Percentiles rank a stretch among this genome's conserved stretches.
These are phyloP conservation scores for Cornus florida DNA, from an alignment of 148 eudicot genomes.

Conservation along the genomic window DNA sequence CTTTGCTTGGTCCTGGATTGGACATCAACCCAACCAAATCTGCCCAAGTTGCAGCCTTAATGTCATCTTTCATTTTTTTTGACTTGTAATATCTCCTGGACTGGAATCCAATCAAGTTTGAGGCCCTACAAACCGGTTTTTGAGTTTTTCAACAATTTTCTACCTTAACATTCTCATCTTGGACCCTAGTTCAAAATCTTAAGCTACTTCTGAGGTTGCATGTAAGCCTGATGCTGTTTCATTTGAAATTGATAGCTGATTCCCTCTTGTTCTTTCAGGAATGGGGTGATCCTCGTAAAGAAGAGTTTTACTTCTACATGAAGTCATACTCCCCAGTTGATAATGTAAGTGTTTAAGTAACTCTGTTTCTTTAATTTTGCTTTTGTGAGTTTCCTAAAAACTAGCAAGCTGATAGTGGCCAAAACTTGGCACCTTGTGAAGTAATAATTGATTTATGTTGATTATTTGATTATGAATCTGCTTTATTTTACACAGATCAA, in stretches of 20 bases:
- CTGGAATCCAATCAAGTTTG: not conserved
- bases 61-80: no score
- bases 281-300: constrained; percentile 95
- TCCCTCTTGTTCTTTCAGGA: constrained; percentile 53
- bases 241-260: not conserved
- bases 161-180: not conserved
- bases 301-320: constrained; percentile 79
- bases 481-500: constrained; percentile 44
- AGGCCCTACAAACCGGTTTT: no score
- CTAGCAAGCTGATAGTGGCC: not conserved
- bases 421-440: not conserved
- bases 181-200: not conserved
- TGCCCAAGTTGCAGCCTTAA: no score
- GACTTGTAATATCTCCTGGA: no score
- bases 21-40: no score
- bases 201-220: not conserved
- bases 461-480: not conserved
- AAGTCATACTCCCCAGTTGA: constrained; percentile 95
- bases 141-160: not conserved
- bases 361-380: not conserved
- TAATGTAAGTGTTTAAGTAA: constrained; percentile 52
- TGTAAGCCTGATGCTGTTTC: no score
- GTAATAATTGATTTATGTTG: not conserved
- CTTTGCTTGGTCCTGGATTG: no score
- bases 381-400: not conserved